A percentile compares a stretch with the other conserved stretches of the same genome.
These are phyloP conservation scores for Naematelia aurantialba DNA, from an alignment of 768 basidiomycete species.

Conservation along the genomic window DNA sequence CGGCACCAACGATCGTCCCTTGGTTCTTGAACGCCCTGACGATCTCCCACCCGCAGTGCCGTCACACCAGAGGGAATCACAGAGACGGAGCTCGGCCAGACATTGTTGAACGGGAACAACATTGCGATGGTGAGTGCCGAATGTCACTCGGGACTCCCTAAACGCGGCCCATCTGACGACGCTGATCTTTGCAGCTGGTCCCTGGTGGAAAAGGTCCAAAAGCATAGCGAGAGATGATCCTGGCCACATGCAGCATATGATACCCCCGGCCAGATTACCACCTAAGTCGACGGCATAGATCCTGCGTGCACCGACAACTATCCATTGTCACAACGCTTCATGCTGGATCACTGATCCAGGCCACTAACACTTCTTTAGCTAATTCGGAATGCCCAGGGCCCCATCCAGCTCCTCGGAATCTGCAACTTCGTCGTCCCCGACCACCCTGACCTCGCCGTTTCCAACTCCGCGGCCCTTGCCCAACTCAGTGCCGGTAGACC, in stretches of 20 bases:
- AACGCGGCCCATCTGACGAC: not conserved
- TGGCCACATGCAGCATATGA: not conserved
- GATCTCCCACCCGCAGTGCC: conserved; percentile 58
- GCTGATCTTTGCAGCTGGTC: conserved; percentile 57
- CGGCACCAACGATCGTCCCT: not conserved
- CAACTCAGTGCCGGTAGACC: not conserved
- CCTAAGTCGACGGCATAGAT: not conserved
- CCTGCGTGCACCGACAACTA: too few relatives aligned
- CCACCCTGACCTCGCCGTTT: conserved; percentile 13
- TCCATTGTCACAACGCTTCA: conserved; percentile 1
- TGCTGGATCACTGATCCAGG: too few relatives aligned
- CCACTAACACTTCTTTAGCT: not conserved
- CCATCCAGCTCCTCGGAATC: conserved; percentile 7
- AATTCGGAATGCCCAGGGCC: not conserved
- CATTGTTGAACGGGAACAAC: conserved; percentile 52
- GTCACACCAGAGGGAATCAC: conserved; percentile 72
- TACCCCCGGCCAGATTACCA: not conserved
- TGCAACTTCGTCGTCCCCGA: conserved; percentile 6
- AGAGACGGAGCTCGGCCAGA: conserved; percentile 73
- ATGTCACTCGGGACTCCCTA: not conserved
- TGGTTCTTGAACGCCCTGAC: not conserved
- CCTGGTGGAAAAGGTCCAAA: conserved; percentile 67
- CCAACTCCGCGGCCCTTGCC: conserved; percentile 31
- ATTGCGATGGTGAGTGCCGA: conserved; percentile 77
- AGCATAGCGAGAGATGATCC: conserved; percentile 12